phyloP scores from a whole-genome alignment of 1,284 basidiomycete species.

The Mycena citricolor region DNA sequence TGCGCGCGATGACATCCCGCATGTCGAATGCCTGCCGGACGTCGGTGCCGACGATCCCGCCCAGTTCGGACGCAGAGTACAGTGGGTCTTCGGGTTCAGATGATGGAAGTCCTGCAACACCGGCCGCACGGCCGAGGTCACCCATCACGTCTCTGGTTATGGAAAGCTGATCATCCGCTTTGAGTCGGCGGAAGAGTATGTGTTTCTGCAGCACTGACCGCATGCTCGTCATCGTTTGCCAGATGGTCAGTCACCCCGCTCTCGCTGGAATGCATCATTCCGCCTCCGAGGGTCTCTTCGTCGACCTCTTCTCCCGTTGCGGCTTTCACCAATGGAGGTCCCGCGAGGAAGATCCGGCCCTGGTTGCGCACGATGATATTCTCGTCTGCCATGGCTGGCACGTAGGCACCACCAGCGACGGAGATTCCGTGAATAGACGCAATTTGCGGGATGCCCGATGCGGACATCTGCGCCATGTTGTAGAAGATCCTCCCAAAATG shows the following conservation, averaged over 20 bases:
- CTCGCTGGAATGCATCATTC: slow-evolving; percentile 92
- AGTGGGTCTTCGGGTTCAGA: slow-evolving; percentile 69
- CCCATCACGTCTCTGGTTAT: slow-evolving; percentile 82
- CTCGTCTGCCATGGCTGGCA: slow-evolving; percentile 95
- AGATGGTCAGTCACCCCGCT: slow-evolving; percentile 95
- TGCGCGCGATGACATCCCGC: slow-evolving; percentile 87
- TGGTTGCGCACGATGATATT: slow-evolving; percentile 94
- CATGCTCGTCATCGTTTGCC: slow-evolving; percentile 86
- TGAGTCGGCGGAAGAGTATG: not conserved
- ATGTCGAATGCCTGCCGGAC: slow-evolving; percentile 89
- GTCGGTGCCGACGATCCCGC: slow-evolving; percentile 91
- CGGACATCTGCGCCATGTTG: slow-evolving; percentile 95
- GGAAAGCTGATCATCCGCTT: slow-evolving; percentile 51
- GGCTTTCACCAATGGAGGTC: slow-evolving; percentile 92
- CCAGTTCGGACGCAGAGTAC: slow-evolving; percentile 79
- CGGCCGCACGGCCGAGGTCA: slow-evolving; percentile 70
- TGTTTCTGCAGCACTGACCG: slow-evolving; percentile 34
- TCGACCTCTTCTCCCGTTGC: slow-evolving; percentile 94
- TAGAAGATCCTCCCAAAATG: slow-evolving; percentile 97
- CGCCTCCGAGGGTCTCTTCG: slow-evolving; percentile 89
- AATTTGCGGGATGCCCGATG: slow-evolving; percentile 87
- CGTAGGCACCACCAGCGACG: slow-evolving; percentile 90
- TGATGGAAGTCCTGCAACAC: slow-evolving; percentile 46
- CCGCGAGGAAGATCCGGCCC: slow-evolving; percentile 94
- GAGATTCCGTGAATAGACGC: slow-evolving; percentile 93